Base-by-base conservation (phyloP, 331 rosid species). In the Dryas integrifolia region DNA sequence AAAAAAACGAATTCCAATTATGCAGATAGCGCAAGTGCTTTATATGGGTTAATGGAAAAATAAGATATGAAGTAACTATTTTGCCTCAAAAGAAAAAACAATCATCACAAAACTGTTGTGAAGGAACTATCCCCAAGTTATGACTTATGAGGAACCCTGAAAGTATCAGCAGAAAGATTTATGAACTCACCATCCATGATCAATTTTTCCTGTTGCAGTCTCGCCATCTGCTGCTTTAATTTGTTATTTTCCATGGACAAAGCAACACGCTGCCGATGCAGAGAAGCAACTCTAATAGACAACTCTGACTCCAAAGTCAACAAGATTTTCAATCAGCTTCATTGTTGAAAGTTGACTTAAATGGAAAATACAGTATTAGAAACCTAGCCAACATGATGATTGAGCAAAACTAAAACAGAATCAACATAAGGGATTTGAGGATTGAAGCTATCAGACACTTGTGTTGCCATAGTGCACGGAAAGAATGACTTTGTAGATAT, bases 171-270 rank as follows among this genome's bases (percentile, higher is more conserved):
- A 18, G 18, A 65, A 78, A 65, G 52, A 58, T 56, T 9, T 39
- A 24, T 58, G 15, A 40, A 76, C 68, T 69, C 52, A 83, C 87
- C 75, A 44, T 83, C 87, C 73, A 75, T 38, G 4, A 76, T 40
- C 58, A 80, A 18, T 59, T 74, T 80, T 66, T 80, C 76, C 43
- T 65, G 70, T 68, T 47, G 79, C 67, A 77, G 18, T 80, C 81
- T 80, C 26, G 81, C 76, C 57, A 71, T 10, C 79, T 84, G 83
- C 76, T 84, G 83, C 81, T 70, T 74, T 58, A 84, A 77, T 67
- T 74, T 60, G 73, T 68, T 53, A 65, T 84, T 84, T 76, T 84
- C 87, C 78, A 84, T 39, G 58, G 81, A 80, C 82, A 84, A 62
- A 56, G 81, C 76, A 47, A 72, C 87, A 52, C 77, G 87, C 69